phyloP scores from a whole-genome alignment of 768 basidiomycete genomes.

The Podaxis mareebaensis region DNA sequence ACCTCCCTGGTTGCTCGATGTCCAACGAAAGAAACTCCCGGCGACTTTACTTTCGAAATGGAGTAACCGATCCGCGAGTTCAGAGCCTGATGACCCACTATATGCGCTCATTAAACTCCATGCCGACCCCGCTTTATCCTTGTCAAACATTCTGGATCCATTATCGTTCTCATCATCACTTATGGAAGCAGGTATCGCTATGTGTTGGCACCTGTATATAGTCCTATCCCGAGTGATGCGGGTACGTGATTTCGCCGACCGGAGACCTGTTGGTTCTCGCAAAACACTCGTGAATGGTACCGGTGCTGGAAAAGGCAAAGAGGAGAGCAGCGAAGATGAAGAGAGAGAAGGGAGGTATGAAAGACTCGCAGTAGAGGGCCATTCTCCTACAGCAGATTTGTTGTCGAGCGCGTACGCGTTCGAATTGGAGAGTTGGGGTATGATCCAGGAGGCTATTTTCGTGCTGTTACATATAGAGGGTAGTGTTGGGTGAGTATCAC shows the following conservation, averaged over 20 bases:
- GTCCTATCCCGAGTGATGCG: slow-evolving; percentile 82
- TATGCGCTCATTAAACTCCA: slow-evolving; percentile 81
- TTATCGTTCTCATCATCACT: slow-evolving; percentile 75
- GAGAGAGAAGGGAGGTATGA: slow-evolving; percentile 45
- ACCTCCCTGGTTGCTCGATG: slow-evolving; percentile 17
- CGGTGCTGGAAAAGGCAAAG: slow-evolving; percentile 12
- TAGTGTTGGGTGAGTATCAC: slow-evolving; percentile 61
- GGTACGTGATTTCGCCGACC: slow-evolving; percentile 86
- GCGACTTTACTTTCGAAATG: slow-evolving; percentile 12
- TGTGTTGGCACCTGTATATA: slow-evolving; percentile 93
- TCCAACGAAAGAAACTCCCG: slow-evolving; percentile 33
- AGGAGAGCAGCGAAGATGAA: slow-evolving; percentile 29
- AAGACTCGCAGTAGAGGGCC: slow-evolving; percentile 53
- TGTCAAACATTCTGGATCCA: slow-evolving; percentile 69
- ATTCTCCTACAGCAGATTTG: slow-evolving; percentile 81
- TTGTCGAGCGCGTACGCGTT: slow-evolving; percentile 83
- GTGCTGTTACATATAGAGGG: slow-evolving; percentile 88
- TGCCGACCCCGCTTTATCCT: slow-evolving; percentile 69
- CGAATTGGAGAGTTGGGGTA: slow-evolving; percentile 78
- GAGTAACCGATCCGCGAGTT: slow-evolving; percentile 18
- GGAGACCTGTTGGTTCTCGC: slow-evolving; percentile 29
- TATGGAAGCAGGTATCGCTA: slow-evolving; percentile 64
- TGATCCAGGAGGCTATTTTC: slow-evolving; percentile 86
- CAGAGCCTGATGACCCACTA: slow-evolving; percentile 57
- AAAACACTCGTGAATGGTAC: slow-evolving; percentile 27